phyloP scores from a whole-genome alignment of 1,284 basidiomycete genomes.

The Schizophyllum amplum region DNA sequence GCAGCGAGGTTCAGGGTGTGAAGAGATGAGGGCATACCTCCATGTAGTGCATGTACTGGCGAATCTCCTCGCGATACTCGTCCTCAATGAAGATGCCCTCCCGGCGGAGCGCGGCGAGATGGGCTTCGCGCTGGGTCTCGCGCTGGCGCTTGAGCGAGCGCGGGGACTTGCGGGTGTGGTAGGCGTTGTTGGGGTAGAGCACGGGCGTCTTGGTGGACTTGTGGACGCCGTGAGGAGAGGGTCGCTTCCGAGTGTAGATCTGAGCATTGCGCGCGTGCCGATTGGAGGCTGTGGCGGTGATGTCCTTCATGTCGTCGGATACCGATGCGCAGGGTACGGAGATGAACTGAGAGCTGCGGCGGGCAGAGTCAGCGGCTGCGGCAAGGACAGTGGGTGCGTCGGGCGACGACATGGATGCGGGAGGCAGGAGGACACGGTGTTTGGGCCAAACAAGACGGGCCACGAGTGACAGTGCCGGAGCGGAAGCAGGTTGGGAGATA shows the following conservation, averaged over 20 bases:
- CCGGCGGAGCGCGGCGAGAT: constrained; percentile 56
- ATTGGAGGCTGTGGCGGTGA: constrained; percentile 40
- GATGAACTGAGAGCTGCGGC: no score
- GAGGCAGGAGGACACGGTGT: no score
- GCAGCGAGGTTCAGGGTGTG: constrained; percentile 10
- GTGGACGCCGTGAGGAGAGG: constrained; percentile 67
- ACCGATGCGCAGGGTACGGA: no score
- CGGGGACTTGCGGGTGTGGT: constrained; percentile 50
- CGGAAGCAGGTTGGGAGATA: no score
- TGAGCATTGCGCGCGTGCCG: constrained; percentile 51
- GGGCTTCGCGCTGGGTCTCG: constrained; percentile 58
- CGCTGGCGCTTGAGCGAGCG: constrained; percentile 52
- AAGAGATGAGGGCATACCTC: constrained; percentile 61
- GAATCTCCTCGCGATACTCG: constrained; percentile 92
- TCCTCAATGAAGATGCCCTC: constrained; percentile 77
- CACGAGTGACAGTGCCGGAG: no score
- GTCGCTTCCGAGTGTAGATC: constrained; percentile 74
- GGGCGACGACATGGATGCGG: no score
- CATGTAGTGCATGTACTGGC: constrained; percentile 93
- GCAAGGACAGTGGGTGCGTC: no score
- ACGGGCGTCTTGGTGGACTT: constrained; percentile 51
- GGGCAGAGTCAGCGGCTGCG: no score
- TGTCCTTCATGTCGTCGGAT: constrained; percentile 63
- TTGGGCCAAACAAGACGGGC: no score
- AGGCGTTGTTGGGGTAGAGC: constrained; percentile 30